Evolutionary conservation across 1,284 basidiomycete species (phyloP), one percentile per base, ranked within the genome.

Genomic region (Rugosomyces carneus): DNA sequence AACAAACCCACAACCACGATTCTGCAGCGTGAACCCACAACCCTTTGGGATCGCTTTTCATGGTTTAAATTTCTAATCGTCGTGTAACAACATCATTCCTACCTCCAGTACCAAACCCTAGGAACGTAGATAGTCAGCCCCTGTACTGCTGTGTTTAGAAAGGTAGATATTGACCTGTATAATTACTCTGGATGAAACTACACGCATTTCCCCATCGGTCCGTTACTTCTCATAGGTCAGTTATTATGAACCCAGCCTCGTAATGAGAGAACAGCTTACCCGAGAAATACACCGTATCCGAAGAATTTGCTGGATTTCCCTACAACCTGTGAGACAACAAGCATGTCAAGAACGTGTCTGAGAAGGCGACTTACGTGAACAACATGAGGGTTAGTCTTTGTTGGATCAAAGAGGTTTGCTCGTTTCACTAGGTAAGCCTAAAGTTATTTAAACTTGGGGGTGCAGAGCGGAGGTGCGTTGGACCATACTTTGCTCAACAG

Each of bases 21-120:
- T 96, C 64, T 98, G 95, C 7, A 99, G 74, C 0, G 93, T 97
- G 62, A 99, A 98, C 0, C 95, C 95, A 58, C 92, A 95, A 0
- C 86, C 93, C 53, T 86, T 82, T 0, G 95, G 95, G 29, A 98
- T 75, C 19, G 93, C 93, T 77, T 53, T n/a, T 27, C 44, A 9
- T 39, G 16, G n/a, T 15, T 16, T 11, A 8, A 34, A 15, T n/a
- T 15, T 3, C 29, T 8, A 13, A 11, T 16, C 6, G n/a, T 34
- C 5, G 7, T 6, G 15, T 16, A 5, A 7, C 31, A 34, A 16
- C 18, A 20, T 37, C 16, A 5, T 13, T n/a, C 50, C 42, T 56
- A 83, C 86, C 85, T 60, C 74, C 86, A 26, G 87, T 89, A 34
- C 87, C 87, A 57, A 89, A 90, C 7, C 83, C 84, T 81, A 44